Base-by-base conservation (phyloP, 1,284 basidiomycete genomes). In the Flammula alnicola region DNA sequence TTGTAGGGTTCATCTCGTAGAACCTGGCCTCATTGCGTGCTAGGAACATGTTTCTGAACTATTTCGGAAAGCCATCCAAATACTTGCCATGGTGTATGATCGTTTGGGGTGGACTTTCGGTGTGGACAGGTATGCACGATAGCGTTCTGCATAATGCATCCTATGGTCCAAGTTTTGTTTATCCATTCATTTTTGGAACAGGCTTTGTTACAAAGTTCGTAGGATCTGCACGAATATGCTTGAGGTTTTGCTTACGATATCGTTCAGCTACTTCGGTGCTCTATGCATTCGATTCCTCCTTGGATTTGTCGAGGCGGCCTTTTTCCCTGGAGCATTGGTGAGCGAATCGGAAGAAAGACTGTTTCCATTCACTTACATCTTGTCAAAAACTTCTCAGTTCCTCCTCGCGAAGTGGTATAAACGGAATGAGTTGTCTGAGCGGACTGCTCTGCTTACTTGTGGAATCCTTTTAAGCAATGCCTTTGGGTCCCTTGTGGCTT, bases 391-490 rank as follows among this genome's bases (percentile, higher is more conserved):
- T n/a, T 38, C 5, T 39, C 29, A 73, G 72, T 83, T 81, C 66
- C 70, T 87, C 20, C 70, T 89, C 14, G 87, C 87, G 0, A 89
- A 86, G 67, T 84, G 86, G 87, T 89, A 83, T 66, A 87, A 80
- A 45, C 72, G 78, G 10, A 76, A 71, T 23, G 88, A 91, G 61
- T 73, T 90, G 23, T 87, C 86, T 33, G 66, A 86, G 38, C 77
- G 92, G 49, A 91, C 84, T 23, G 84, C 90, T 7, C 70, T 89
- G 41, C 77, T 95, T 12, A 84, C 81, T 51, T 84, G 81, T 57
- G 89, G 89, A 5, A 82, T 76, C 62, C 73, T 93, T 42, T 83
- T 92, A 55, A 87, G 84, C 51, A 94, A 92, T 70, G 91, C 90
- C 1, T 93, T 93, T 63, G 90, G 91, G 11, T 77, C 88, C 0